Conservation (phyloP, 225 moss, liverwort and hornwort species). For the Rhytidiadelphus loreus region DNA sequence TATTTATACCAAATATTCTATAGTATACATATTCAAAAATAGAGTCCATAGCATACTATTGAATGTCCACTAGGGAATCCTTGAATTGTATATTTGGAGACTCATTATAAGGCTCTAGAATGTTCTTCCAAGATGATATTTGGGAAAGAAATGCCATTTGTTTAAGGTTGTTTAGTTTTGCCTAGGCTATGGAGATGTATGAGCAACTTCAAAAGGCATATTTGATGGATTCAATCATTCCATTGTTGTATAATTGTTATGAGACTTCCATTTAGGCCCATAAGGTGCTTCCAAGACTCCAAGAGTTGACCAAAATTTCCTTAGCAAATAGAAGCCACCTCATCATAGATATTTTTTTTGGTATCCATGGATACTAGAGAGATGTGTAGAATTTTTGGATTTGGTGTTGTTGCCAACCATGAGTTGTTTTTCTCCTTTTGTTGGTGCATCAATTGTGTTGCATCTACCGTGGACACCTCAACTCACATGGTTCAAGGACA, state of each 20-base stretch:
- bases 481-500: too few relatives aligned
- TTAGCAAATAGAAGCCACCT: not conserved
- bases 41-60: not conserved
- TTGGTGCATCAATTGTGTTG: too few relatives aligned
- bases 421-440: not conserved
- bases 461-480: fast-evolving
- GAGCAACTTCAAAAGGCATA: too few relatives aligned
- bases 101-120: not conserved
- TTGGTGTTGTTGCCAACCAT: not conserved
- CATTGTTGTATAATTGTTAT: not conserved
- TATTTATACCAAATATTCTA: not conserved
- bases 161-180: not conserved
- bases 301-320: not conserved
- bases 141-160: not conserved
- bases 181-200: not conserved
- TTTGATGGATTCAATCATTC: not conserved
- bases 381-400: not conserved
- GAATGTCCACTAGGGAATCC: not conserved
- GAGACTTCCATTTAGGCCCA: not conserved
- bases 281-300: fast-evolving
- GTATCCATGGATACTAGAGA: not conserved
- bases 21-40: not conserved
- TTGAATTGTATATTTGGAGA: not conserved
- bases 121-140: not conserved
- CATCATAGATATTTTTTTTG: not conserved